These are phyloP conservation scores for Rehmannia glutinosa DNA, from an alignment of 257 asterid species.

Conservation along the genomic window DNA sequence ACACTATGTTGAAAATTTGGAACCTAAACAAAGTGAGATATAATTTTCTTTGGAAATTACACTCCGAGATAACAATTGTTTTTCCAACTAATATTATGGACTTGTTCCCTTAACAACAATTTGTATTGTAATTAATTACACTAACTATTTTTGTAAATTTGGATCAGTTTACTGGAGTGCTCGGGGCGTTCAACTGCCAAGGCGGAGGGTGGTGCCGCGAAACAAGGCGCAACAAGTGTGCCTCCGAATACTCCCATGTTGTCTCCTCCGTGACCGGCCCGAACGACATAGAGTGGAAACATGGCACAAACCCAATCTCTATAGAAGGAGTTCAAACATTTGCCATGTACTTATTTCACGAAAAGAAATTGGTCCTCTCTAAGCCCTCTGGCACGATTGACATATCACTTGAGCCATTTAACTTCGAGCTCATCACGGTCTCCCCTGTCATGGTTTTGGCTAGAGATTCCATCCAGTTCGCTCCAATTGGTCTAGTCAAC, in stretches of 20 bases:
- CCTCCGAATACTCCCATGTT: slow-evolving; percentile 52
- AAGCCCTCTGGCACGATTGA: slow-evolving; percentile 38
- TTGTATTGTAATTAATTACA: too few species aligned
- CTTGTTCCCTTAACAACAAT: too few species aligned
- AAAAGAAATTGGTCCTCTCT: slow-evolving; percentile 43
- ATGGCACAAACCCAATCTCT: slow-evolving; percentile 42
- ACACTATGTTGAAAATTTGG: slow-evolving; percentile 91
- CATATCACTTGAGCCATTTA: slow-evolving; percentile 53
- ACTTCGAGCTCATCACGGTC: slow-evolving; percentile 60
- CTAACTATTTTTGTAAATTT: neutral
- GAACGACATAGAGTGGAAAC: slow-evolving; percentile 63
- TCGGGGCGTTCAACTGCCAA: slow-evolving; percentile 91
- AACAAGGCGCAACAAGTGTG: slow-evolving; percentile 66
- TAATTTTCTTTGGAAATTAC: too few species aligned
- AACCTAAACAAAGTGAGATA: slow-evolving; percentile 81
- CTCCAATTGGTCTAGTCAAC: slow-evolving; percentile 62
- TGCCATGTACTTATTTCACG: slow-evolving; percentile 44
- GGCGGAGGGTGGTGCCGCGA: slow-evolving; percentile 96
- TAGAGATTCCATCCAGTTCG: slow-evolving; percentile 34
- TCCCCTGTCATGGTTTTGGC: slow-evolving; percentile 35
- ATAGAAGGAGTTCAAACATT: slow-evolving; percentile 37
- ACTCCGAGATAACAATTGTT: too few species aligned
- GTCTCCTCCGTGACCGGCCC: slow-evolving; percentile 59
- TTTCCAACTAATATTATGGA: too few species aligned
- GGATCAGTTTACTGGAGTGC: slow-evolving; percentile 72